Percentiles rank a stretch among this genome's conserved stretches.
These are phyloP conservation scores for Syzygium syzygioides DNA, from an alignment of 441 rosid species.

Conservation along the genomic window DNA sequence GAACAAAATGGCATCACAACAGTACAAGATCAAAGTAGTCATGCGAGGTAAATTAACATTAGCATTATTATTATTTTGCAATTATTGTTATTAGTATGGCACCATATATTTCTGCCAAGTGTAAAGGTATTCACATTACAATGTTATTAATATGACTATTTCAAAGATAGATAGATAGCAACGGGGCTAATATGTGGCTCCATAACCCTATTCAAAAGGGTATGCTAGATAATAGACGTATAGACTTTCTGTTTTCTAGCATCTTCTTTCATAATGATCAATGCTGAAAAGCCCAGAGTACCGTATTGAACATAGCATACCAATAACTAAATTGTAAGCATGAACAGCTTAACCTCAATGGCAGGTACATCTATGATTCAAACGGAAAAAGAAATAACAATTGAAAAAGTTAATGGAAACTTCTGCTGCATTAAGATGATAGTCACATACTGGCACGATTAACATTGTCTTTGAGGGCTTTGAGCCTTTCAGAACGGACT, in stretches of 20 bases:
- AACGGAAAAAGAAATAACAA: neutral
- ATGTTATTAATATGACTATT: neutral
- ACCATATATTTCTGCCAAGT: neutral
- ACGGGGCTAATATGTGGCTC: neutral
- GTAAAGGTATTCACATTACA: neutral
- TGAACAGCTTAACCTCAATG: neutral
- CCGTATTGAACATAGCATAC: neutral
- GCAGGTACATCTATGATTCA: neutral
- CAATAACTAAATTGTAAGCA: neutral
- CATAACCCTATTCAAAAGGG: neutral
- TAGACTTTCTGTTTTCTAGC: neutral
- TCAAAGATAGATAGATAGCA: neutral
- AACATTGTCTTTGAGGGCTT: conserved; percentile 56
- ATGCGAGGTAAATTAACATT: neutral
- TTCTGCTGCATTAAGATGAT: neutral
- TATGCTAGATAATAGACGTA: neutral
- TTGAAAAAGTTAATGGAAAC: neutral
- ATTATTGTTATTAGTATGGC: neutral
- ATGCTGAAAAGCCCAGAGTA: neutral
- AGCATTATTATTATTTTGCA: neutral
- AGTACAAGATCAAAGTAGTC: neutral
- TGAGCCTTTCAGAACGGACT: conserved; percentile 58
- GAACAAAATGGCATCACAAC: neutral
- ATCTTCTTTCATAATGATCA: neutral
- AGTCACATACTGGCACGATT: conserved; percentile 55